Conservation (phyloP, 176 grass and related monocot genomes). For the Musa itinerans region DNA sequence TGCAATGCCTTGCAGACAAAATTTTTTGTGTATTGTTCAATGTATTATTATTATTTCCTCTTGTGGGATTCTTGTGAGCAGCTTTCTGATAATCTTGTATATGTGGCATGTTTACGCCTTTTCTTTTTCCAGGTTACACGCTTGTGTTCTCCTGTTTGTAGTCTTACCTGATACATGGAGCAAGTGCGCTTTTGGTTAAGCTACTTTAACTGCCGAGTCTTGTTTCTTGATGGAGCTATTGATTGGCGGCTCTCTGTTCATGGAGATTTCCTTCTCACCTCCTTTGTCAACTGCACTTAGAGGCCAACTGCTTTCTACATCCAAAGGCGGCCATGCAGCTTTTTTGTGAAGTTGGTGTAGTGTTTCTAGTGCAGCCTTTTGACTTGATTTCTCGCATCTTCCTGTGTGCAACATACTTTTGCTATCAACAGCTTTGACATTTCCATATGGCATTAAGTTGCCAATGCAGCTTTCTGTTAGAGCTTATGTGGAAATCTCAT, state of each 20-base stretch:
- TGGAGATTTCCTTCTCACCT: conserved; percentile 64
- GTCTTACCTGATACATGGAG: conserved; percentile 79
- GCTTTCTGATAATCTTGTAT: background rate
- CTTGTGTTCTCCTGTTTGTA: conserved; percentile 20
- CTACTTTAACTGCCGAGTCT: conserved; percentile 53
- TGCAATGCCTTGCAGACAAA: background rate
- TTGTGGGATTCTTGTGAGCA: background rate
- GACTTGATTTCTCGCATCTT: conserved; percentile 19
- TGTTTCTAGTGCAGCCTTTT: conserved; percentile 30
- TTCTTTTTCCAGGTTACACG: conserved; percentile 31
- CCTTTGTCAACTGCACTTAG: conserved; percentile 92
- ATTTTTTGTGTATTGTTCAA: background rate
- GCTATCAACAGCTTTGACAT: conserved; percentile 30
- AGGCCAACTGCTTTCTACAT: conserved; percentile 17
- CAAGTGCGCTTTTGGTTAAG: conserved; percentile 48
- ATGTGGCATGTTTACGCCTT: background rate
- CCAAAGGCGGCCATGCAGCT: conserved; percentile 44
- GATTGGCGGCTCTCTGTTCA: conserved; percentile 90
- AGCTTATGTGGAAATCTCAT: conserved; percentile 35
- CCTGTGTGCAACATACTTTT: conserved; percentile 54
- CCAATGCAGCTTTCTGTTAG: conserved; percentile 31
- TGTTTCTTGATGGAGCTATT: conserved; percentile 82
- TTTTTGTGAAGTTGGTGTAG: conserved; percentile 43
- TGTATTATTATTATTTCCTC: background rate
- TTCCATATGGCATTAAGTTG: conserved; percentile 31